Percentiles rank a stretch among this genome's conserved stretches.
Conservation (phyloP, 257 asterid species). For the Ligustrum vulgare region DNA sequence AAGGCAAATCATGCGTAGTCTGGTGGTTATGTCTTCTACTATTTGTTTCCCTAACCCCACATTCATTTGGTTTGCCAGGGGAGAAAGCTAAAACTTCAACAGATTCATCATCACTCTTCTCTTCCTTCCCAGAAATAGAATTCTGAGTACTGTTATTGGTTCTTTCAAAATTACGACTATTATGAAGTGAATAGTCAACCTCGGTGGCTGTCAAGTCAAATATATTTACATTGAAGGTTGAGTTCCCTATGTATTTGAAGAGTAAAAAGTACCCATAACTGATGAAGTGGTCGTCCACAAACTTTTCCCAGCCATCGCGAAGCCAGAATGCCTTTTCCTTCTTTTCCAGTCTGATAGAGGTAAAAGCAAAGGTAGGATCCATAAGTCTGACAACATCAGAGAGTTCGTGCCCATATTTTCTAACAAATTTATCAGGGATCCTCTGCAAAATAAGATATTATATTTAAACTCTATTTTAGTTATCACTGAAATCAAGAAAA, state of each 20-base stretch:
- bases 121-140: background rate
- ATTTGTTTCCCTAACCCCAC: background rate
- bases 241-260: background rate
- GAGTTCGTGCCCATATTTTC: background rate
- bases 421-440: background rate
- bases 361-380: background rate
- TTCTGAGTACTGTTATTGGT: background rate
- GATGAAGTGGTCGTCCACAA: background rate
- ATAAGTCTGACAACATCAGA: background rate
- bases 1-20: background rate
- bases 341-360: background rate
- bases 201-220: background rate
- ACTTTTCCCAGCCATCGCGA: background rate
- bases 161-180: conserved; percentile 12
- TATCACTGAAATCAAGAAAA: background rate
- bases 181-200: background rate
- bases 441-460: background rate
- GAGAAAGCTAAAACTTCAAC: conserved; percentile 4
- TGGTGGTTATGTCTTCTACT: background rate
- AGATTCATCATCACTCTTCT: conserved; percentile 5
- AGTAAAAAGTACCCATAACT: background rate
- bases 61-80: background rate
- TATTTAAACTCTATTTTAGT: background rate
- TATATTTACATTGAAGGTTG: background rate
- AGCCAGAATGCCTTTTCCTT: background rate